Conservation (phyloP, 208 protist genomes). For the Angomonas ambiguus region DNA sequence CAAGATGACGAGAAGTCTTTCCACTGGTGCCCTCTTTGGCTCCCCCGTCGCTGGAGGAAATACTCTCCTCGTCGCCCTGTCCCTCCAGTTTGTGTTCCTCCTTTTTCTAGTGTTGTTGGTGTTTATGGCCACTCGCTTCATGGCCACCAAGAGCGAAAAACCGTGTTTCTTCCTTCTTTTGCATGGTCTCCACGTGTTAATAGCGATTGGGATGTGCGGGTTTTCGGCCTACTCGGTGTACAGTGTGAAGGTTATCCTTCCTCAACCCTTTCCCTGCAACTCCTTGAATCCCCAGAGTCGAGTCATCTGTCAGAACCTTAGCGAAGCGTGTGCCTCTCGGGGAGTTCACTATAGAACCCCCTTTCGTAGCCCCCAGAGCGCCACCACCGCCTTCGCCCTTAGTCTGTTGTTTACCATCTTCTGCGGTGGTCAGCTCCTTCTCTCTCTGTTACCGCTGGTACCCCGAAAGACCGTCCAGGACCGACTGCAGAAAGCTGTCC, state of each 20-base stretch:
- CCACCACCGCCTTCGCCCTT: constrained; percentile 27
- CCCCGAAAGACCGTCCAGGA: constrained; percentile 15
- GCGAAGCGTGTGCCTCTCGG: not conserved
- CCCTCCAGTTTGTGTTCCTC: constrained; percentile 35
- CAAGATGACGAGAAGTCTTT: not conserved
- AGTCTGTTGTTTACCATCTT: constrained; percentile 32
- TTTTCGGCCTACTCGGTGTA: constrained; percentile 54
- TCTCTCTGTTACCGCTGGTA: constrained; percentile 33
- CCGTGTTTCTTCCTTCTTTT: constrained; percentile 50
- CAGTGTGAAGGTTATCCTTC: constrained; percentile 14
- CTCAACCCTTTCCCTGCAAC: constrained; percentile 5
- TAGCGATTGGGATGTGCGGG: constrained; percentile 28
- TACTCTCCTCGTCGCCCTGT: constrained; percentile 35
- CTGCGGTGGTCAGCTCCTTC: constrained; percentile 31
- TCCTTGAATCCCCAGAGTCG: not conserved
- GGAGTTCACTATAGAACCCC: constrained; percentile 15
- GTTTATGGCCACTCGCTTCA: constrained; percentile 54
- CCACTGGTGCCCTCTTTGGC: constrained; percentile 31
- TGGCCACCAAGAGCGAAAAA: constrained; percentile 30
- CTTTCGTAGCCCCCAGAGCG: not conserved
- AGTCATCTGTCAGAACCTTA: not conserved
- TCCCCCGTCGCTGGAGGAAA: constrained; percentile 23
- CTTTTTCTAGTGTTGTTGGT: constrained; percentile 26
- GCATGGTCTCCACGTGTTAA: constrained; percentile 31
- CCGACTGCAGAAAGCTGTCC: constrained; percentile 28